Evolutionary conservation across 345 rosid genomes (phyloP).

Genomic region (Aquilaria yunnanensis): DNA sequence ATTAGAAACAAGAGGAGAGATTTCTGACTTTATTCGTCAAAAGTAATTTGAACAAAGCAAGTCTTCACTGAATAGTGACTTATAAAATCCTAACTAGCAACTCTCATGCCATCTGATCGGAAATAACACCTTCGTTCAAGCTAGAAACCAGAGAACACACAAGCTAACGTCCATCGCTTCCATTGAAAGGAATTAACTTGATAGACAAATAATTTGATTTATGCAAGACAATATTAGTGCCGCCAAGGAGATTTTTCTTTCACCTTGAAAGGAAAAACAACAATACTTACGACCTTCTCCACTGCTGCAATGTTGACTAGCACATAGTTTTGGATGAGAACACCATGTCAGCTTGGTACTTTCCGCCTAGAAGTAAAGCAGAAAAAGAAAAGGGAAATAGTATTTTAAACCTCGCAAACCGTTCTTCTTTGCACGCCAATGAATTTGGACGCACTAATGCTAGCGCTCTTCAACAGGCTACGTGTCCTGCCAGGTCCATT

Average conservation of each 20-base stretch:
- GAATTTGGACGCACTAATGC: conserved; percentile 94
- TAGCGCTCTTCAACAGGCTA: conserved; percentile 83
- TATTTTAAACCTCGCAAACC: conserved; percentile 41
- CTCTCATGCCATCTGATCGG: not conserved
- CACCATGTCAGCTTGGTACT: not conserved
- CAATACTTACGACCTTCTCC: not conserved
- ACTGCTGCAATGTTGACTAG: not conserved
- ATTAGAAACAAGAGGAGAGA: not conserved
- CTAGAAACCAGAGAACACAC: too few relatives aligned
- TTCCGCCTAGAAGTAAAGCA: not conserved
- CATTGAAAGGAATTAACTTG: too few relatives aligned
- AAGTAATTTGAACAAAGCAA: conserved; percentile 1
- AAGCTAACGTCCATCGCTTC: too few relatives aligned
- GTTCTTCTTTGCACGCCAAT: conserved; percentile 42
- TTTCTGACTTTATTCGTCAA: not conserved
- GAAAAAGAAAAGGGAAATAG: not conserved
- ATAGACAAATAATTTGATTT: too few relatives aligned
- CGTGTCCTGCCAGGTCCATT: conserved; percentile 39
- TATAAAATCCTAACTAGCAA: not conserved
- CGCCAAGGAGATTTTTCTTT: not conserved
- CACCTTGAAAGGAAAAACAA: not conserved
- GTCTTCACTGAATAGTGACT: not conserved
- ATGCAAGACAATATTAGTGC: not conserved
- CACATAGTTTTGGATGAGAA: too few relatives aligned
- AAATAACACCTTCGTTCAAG: not conserved